phyloP scores from a whole-genome alignment of 2,329 filamentous ascomycete species.

The Venturia nashicola region DNA sequence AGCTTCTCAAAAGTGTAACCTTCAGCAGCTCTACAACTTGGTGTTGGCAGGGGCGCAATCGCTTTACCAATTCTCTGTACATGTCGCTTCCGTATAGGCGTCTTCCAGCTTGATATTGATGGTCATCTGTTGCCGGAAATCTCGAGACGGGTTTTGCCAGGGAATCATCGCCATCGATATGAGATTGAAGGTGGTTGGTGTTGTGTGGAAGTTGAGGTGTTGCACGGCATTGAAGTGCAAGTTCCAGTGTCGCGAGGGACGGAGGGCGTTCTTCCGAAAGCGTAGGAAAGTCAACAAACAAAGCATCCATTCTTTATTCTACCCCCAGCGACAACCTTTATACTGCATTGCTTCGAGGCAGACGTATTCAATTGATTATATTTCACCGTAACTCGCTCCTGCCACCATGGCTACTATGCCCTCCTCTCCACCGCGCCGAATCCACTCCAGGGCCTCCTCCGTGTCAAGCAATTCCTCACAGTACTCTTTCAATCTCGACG shows the following conservation, averaged over 20 bases:
- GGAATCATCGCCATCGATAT: background rate
- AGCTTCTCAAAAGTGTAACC: too few relatives aligned
- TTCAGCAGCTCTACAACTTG: too few relatives aligned
- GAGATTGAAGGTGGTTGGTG: background rate
- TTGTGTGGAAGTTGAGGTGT: too few relatives aligned
- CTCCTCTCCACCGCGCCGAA: background rate
- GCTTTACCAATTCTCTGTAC: too few relatives aligned
- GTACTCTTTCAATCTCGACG: slow-evolving; percentile 28
- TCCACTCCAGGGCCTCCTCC: background rate
- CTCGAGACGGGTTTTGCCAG: too few relatives aligned
- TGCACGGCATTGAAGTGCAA: background rate
- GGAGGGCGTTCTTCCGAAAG: background rate
- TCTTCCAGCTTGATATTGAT: too few relatives aligned
- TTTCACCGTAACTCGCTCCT: background rate
- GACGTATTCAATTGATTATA: background rate
- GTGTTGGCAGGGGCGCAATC: too few relatives aligned
- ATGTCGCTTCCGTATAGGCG: too few relatives aligned
- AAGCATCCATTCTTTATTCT: background rate
- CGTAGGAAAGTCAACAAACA: background rate
- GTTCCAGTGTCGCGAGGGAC: background rate
- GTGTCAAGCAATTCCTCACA: slow-evolving; percentile 11
- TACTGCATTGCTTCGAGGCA: background rate
- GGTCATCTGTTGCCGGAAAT: too few relatives aligned
- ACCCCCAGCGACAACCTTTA: background rate
- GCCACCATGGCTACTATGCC: background rate